Evolutionary conservation across 306 rosid genomes (phyloP).

Genomic region (Psophocarpus tetragonolobus): DNA sequence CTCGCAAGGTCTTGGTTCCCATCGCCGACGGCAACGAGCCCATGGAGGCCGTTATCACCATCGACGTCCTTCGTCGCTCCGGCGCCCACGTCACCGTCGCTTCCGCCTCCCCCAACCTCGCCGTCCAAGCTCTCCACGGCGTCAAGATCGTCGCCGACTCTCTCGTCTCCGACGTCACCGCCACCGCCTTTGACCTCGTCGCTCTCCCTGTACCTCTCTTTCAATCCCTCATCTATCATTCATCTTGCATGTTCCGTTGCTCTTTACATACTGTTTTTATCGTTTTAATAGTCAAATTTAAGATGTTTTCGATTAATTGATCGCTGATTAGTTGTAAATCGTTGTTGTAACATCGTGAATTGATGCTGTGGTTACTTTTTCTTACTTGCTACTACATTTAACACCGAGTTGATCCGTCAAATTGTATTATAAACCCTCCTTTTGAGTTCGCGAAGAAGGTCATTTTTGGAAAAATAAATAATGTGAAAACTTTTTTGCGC

Average conservation of each 20-base stretch:
- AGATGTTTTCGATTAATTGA: not conserved
- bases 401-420: not conserved
- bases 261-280: not conserved
- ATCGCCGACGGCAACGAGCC: conserved; percentile 91
- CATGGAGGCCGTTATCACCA: conserved; percentile 81
- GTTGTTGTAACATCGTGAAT: not conserved
- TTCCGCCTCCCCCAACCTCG: conserved; percentile 61
- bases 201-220: conserved; percentile 63
- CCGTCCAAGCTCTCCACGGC: conserved; percentile 69
- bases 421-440: not conserved
- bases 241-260: conserved; percentile 2
- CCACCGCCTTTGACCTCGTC: conserved; percentile 67
- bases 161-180: conserved; percentile 57
- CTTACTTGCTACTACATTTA: not conserved
- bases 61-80: conserved; percentile 85
- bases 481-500: not conserved
- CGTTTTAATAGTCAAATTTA: not conserved
- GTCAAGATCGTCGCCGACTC: conserved; percentile 80
- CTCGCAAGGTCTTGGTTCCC: conserved; percentile 71
- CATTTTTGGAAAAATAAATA: not conserved
- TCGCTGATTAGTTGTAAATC: not conserved
- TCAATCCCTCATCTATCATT: not conserved
- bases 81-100: conserved; percentile 94
- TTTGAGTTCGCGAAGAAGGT: not conserved
- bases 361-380: not conserved